phyloP scores from a whole-genome alignment of 1,284 basidiomycete species.

The Neonothopanus nambi region DNA sequence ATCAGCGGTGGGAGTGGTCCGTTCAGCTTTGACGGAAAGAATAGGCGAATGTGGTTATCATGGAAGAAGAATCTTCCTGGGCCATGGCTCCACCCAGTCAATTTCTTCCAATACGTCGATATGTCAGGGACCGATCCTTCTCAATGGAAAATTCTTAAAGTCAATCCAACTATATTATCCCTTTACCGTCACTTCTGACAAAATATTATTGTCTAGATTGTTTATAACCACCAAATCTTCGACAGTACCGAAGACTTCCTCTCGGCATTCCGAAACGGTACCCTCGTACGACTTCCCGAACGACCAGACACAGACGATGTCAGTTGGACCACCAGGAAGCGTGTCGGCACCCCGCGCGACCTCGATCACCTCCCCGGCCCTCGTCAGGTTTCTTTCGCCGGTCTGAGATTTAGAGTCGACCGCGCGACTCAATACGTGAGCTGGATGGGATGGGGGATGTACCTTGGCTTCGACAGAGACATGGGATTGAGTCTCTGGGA shows the following conservation, averaged over 20 bases:
- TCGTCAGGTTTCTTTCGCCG: constrained; percentile 57
- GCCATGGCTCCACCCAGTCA: constrained; percentile 52
- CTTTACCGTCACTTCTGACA: not conserved
- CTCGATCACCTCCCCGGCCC: constrained; percentile 65
- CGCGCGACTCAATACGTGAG: constrained; percentile 51
- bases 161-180: constrained; percentile 18
- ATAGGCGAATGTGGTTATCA: constrained; percentile 53
- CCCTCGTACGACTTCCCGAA: constrained; percentile 42
- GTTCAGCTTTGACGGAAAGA: constrained; percentile 60
- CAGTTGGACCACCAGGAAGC: constrained; percentile 51
- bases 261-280: constrained; percentile 53
- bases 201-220: constrained; percentile 35
- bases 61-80: constrained; percentile 52
- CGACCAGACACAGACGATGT: constrained; percentile 25
- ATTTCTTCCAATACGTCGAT: constrained; percentile 61
- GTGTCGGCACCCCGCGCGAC: constrained; percentile 43
- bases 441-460: constrained; percentile 69
- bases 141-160: constrained; percentile 53
- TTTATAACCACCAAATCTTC: constrained; percentile 63
- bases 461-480: constrained; percentile 63
- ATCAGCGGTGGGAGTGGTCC: constrained; percentile 46
- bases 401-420: constrained; percentile 60
- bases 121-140: constrained; percentile 53
- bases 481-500: constrained; percentile 72
- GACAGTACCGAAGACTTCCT: constrained; percentile 46